Percentiles rank a stretch among this genome's conserved stretches.
phyloP scores from a whole-genome alignment of 2,329 filamentous ascomycete species.

The Pestalotiopsis sp. region DNA sequence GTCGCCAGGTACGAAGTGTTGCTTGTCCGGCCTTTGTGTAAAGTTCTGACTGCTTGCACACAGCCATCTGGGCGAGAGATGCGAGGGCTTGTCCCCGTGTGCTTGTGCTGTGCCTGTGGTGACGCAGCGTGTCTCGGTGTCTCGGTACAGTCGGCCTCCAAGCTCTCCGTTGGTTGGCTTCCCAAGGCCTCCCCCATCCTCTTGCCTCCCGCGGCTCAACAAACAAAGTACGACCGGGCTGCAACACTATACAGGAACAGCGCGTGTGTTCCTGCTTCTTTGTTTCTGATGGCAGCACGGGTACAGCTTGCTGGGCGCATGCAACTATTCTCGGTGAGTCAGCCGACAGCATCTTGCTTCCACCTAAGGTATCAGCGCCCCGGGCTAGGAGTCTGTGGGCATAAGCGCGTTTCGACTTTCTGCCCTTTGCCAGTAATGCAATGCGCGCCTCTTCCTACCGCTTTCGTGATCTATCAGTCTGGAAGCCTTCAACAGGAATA shows the following conservation, averaged over 20 bases:
- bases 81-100: background rate
- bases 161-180: background rate
- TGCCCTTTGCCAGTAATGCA: background rate
- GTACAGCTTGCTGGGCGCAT: background rate
- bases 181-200: background rate
- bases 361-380: background rate
- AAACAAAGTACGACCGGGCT: background rate
- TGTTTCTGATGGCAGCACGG: constrained; percentile 2
- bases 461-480: background rate
- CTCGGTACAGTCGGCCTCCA: background rate
- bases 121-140: constrained; percentile 5
- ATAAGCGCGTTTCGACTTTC: constrained; percentile 5
- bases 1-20: background rate
- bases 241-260: constrained; percentile 7
- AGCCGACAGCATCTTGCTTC: background rate
- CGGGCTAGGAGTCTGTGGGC: background rate
- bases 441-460: background rate
- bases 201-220: constrained; percentile 1
- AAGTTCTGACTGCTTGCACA: background rate
- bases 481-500: background rate
- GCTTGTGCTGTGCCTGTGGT: background rate
- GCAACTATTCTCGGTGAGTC: background rate
- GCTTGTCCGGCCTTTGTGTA: background rate
- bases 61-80: background rate
- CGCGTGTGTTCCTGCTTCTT: constrained; percentile 5